These are phyloP conservation scores for Echium plantagineum DNA, from an alignment of 257 asterid species.

Conservation along the genomic window DNA sequence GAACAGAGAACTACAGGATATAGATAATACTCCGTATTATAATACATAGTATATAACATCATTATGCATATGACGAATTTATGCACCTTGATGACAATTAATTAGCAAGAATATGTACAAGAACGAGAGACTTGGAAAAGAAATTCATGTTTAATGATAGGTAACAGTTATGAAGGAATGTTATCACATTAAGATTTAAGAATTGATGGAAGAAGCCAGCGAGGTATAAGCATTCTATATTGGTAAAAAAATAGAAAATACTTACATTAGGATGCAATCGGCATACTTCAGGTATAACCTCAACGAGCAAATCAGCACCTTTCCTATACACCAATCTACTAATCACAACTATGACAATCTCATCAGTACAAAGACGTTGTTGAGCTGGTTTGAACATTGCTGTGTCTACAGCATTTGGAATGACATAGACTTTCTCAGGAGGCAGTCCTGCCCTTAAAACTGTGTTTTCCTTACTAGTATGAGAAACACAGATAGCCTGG, in stretches of 20 bases:
- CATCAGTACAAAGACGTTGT: conserved; percentile 41
- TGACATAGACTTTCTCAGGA: conserved; percentile 88
- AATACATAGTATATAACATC: no score
- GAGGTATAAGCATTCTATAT: neutral
- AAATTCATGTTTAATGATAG: no score
- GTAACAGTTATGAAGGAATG: no score
- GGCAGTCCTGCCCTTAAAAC: conserved; percentile 89
- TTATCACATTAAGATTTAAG: no score
- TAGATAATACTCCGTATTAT: no score
- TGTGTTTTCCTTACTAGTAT: conserved; percentile 88
- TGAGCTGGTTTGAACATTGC: conserved; percentile 94
- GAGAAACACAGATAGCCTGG: conserved; percentile 96
- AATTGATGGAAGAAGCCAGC: neutral
- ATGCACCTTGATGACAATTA: no score
- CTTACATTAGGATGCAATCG: conserved; percentile 71
- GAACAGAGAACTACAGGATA: no score
- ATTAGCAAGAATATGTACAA: no score
- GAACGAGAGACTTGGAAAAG: no score
- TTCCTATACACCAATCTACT: conserved; percentile 92
- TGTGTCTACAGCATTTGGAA: conserved; percentile 96
- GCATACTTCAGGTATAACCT: conserved; percentile 91
- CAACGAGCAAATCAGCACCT: conserved; percentile 93
- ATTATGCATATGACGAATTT: no score
- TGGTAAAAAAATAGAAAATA: conserved; percentile 1
- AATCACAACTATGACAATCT: conserved; percentile 74